These are phyloP conservation scores for Penicillium sp. DNA, from an alignment of 2,329 filamentous ascomycete genomes.

Conservation along the genomic window DNA sequence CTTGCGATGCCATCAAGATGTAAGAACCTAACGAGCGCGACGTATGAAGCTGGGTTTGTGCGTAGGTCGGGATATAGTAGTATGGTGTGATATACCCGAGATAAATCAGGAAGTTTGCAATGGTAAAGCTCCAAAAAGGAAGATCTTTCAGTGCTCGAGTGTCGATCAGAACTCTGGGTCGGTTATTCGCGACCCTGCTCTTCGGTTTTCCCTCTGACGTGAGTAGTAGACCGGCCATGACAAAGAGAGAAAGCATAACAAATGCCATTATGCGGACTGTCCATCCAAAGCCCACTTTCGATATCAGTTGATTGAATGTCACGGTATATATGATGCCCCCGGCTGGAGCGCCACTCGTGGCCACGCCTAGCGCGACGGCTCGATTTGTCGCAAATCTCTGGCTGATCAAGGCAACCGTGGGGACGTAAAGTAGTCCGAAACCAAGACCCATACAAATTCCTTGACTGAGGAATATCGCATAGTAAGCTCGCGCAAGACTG, in stretches of 20 bases:
- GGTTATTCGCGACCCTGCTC: neutral
- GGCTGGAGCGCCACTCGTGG: constrained; percentile 56
- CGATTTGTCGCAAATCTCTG: constrained; percentile 57
- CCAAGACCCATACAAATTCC: constrained; percentile 51
- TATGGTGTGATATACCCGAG: constrained; percentile 53
- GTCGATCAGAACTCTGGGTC: constrained; percentile 44
- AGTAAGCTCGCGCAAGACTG: constrained; percentile 38
- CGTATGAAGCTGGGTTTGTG: constrained; percentile 33
- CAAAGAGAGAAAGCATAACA: constrained; percentile 48
- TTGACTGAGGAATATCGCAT: constrained; percentile 40
- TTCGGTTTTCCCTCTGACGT: constrained; percentile 22
- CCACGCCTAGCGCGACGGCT: constrained; percentile 56
- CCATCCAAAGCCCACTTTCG: constrained; percentile 59
- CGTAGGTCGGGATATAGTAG: constrained; percentile 44
- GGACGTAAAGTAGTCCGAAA: constrained; percentile 44
- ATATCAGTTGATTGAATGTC: constrained; percentile 52
- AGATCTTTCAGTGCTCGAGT: constrained; percentile 48
- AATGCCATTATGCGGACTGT: constrained; percentile 58
- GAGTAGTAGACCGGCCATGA: constrained; percentile 11
- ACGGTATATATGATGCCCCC: constrained; percentile 62
- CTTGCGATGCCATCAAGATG: constrained; percentile 64
- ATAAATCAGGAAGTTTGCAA: constrained; percentile 41
- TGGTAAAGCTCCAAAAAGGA: constrained; percentile 45
- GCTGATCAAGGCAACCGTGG: constrained; percentile 50
- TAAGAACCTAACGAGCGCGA: constrained; percentile 52